These are phyloP conservation scores for Globisporangium solare DNA, from an alignment of 352 stramenopile genomes.

Conservation along the genomic window DNA sequence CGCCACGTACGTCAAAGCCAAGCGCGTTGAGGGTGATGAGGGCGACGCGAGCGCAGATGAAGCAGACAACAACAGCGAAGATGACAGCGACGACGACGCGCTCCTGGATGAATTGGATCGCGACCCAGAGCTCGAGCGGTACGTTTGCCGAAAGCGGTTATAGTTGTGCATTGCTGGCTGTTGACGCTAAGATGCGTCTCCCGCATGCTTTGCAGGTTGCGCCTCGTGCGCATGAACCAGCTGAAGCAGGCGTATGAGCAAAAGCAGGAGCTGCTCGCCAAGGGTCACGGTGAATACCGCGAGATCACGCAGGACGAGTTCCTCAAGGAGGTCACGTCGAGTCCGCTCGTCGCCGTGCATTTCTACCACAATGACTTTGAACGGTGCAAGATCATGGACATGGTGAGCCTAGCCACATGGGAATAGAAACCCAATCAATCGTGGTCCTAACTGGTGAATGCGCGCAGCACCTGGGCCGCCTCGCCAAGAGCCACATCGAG, in stretches of 20 bases:
- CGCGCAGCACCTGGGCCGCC: slow-evolving; percentile 39
- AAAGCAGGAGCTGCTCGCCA: slow-evolving; percentile 58
- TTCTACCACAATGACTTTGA: slow-evolving; percentile 98
- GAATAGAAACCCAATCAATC: too few relatives aligned
- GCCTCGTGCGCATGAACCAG: slow-evolving; percentile 69
- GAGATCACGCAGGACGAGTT: slow-evolving; percentile 97
- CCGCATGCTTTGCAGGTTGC: slow-evolving; percentile 41
- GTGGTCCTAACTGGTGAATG: neutral
- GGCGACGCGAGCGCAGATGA: slow-evolving; percentile 14
- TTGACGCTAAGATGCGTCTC: neutral
- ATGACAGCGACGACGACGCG: slow-evolving; percentile 54
- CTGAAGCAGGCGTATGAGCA: slow-evolving; percentile 55
- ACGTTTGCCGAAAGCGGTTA: neutral
- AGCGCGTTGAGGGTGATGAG: slow-evolving; percentile 9
- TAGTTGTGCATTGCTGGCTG: too few relatives aligned
- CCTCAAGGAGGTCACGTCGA: slow-evolving; percentile 90
- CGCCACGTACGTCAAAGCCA: slow-evolving; percentile 19
- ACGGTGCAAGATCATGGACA: slow-evolving; percentile 97
- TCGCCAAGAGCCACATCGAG: slow-evolving; percentile 75
- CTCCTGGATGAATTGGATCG: slow-evolving; percentile 68
- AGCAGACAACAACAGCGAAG: slow-evolving; percentile 19
- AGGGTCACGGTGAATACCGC: slow-evolving; percentile 76
- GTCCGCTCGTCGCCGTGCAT: slow-evolving; percentile 85
- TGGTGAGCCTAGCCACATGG: slow-evolving; percentile 19
- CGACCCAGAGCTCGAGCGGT: slow-evolving; percentile 74